Percentiles rank a stretch among this genome's conserved stretches.
Conservation (phyloP, 2,329 filamentous ascomycete genomes). For the Fusarium keratoplasticum region DNA sequence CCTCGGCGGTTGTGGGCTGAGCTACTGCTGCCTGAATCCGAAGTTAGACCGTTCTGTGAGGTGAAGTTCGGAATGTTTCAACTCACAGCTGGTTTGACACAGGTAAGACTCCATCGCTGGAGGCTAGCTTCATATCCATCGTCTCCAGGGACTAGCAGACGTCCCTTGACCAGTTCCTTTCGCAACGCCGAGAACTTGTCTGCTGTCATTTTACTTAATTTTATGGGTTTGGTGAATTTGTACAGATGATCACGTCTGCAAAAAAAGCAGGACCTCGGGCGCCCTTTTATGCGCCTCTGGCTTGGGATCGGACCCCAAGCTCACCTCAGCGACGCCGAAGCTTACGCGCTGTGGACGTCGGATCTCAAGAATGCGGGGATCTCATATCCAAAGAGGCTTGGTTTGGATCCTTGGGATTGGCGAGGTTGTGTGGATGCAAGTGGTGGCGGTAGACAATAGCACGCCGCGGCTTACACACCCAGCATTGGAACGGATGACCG, state of each 20-base stretch:
- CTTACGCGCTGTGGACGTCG: neutral
- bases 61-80: neutral
- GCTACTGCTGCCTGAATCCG: slow-evolving; percentile 57
- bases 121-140: slow-evolving; percentile 50
- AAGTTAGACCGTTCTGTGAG: neutral
- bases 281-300: neutral
- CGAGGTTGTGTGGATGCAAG: neutral
- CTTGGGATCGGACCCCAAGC: neutral
- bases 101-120: slow-evolving; percentile 52
- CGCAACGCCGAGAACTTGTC: slow-evolving; percentile 34
- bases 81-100: slow-evolving; percentile 50
- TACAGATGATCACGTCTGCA: neutral
- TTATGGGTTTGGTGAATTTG: neutral
- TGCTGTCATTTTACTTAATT: slow-evolving; percentile 21
- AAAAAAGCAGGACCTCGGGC: neutral
- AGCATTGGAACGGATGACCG: neutral
- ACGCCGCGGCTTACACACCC: neutral
- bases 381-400: neutral
- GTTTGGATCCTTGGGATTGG: neutral
- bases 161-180: slow-evolving; percentile 38
- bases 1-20: slow-evolving; percentile 53
- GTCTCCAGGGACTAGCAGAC: slow-evolving; percentile 48
- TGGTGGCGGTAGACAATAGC: neutral
- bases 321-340: neutral
- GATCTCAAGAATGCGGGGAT: neutral